A percentile compares a stretch with the other conserved stretches of the same genome.
Evolutionary conservation across 2,329 filamentous ascomycete species (phyloP).

Genomic region (Neophaeococcomyces mojaviensis): DNA sequence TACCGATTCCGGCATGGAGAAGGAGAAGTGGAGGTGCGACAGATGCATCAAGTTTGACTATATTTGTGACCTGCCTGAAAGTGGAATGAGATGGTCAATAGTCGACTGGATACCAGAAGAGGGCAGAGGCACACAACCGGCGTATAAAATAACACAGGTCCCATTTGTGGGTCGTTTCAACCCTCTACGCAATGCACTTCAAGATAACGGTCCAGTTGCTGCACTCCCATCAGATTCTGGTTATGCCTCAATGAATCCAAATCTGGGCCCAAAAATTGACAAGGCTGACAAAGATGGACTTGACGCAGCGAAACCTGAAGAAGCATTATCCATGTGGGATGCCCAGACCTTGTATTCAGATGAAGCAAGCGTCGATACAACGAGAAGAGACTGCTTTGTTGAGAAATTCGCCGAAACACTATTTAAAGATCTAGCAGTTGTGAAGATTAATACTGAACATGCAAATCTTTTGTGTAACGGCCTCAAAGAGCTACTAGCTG

Average conservation of each 20-base stretch:
- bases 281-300: background rate
- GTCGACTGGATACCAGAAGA: too few relatives aligned
- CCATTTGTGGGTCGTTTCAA: too few relatives aligned
- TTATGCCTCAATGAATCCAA: conserved; percentile 1
- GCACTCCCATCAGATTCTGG: background rate
- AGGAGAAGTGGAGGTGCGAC: too few relatives aligned
- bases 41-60: too few relatives aligned
- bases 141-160: too few relatives aligned
- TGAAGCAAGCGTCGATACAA: background rate
- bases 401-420: background rate
- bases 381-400: background rate
- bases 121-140: too few relatives aligned
- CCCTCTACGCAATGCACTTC: too few relatives aligned
- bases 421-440: background rate
- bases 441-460: background rate
- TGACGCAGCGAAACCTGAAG: background rate
- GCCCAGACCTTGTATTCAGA: background rate
- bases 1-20: too few relatives aligned
- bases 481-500: background rate
- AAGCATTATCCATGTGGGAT: background rate
- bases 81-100: too few relatives aligned
- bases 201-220: too few relatives aligned
- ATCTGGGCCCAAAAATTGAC: background rate
- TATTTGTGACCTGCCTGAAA: too few relatives aligned
- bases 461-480: background rate